Conservation (phyloP, 2,329 filamentous ascomycete genomes). For the Knufia petricola region DNA sequence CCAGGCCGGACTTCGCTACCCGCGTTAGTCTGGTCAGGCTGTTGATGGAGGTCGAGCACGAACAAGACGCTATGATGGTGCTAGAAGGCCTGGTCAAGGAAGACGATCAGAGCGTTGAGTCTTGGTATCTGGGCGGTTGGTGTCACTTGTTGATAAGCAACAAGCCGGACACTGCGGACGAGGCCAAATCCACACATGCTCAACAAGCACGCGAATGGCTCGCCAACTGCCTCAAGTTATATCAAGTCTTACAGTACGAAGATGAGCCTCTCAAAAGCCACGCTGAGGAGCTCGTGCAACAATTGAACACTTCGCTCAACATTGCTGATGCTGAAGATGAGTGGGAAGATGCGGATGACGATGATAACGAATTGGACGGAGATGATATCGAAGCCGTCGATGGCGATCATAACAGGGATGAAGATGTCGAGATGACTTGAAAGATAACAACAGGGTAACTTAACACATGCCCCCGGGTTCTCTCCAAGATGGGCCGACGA, state of each 20-base stretch:
- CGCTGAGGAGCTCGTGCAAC: conserved; percentile 35
- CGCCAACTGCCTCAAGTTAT: conserved; percentile 70
- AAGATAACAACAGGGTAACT: background rate
- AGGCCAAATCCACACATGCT: conserved; percentile 27
- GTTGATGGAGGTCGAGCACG: conserved; percentile 81
- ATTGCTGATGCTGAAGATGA: conserved; percentile 49
- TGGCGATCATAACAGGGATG: conserved; percentile 11
- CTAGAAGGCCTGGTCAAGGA: conserved; percentile 75
- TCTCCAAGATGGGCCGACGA: background rate
- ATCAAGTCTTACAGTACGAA: conserved; percentile 65
- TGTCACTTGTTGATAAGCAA: conserved; percentile 62
- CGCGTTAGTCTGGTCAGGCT: conserved; percentile 74
- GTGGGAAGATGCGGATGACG: conserved; percentile 42
- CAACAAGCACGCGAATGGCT: conserved; percentile 63
- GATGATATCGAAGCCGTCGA: conserved; percentile 22
- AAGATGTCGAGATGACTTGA: conserved; percentile 19
- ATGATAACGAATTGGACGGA: conserved; percentile 39
- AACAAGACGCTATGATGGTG: conserved; percentile 74
- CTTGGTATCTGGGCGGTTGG: conserved; percentile 96
- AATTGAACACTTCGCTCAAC: conserved; percentile 56
- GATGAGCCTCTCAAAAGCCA: conserved; percentile 38
- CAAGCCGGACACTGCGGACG: conserved; percentile 34
- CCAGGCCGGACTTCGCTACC: conserved; percentile 75
- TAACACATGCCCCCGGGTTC: background rate
- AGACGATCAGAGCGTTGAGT: conserved; percentile 89